Evolutionary conservation across 225 moss, liverwort and hornwort species (phyloP), one percentile per base, ranked within the genome.

Genomic region (Neckera pumila): DNA sequence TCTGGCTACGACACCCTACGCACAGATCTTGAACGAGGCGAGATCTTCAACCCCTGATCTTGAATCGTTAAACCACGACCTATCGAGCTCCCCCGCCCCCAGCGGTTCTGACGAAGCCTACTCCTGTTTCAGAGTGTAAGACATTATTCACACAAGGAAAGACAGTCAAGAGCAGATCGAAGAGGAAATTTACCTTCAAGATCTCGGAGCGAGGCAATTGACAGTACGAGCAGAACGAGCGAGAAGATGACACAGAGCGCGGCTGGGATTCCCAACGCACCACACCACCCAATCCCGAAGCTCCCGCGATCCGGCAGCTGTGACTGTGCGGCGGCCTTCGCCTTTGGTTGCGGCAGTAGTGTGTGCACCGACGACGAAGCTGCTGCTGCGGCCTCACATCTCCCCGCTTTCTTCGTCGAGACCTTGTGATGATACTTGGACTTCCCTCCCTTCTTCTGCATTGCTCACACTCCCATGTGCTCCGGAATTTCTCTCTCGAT

Each of bases 371-470:
- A 60, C 84, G 65, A 76, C 84, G 65, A 76, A 45, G 62, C 76
- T 18, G 63, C 59, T 73, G 87, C 81, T 5, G 77, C 62, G 38
- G 80, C 62, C 84, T 89, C 81, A 91, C 88, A 89, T 90, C 69
- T 79, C 58, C 53, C 67, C 73, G 30, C 83, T 80, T 85, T 87
- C 83, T 74, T 77, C 79, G 81, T 66, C 60, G 70, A 64, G 22
- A 11, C 83, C 90, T 91, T 94, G 86, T 78, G 91, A 57, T 86
- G 79, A 49, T 86, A 78, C 91, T 92, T 93, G 88, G 82, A 51
- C 93, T 92, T 93, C 70, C 83, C 94, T 65, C 88, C 89, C 88
- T 90, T 91, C 87, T 91, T 94, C 94, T 93, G 94, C 94, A 94
- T 94, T 90, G 91, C 92, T 93, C 89, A 91, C 89, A 72, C 92